These are phyloP conservation scores for Pythium volutum DNA, from an alignment of 352 stramenopile genomes.

Conservation along the genomic window DNA sequence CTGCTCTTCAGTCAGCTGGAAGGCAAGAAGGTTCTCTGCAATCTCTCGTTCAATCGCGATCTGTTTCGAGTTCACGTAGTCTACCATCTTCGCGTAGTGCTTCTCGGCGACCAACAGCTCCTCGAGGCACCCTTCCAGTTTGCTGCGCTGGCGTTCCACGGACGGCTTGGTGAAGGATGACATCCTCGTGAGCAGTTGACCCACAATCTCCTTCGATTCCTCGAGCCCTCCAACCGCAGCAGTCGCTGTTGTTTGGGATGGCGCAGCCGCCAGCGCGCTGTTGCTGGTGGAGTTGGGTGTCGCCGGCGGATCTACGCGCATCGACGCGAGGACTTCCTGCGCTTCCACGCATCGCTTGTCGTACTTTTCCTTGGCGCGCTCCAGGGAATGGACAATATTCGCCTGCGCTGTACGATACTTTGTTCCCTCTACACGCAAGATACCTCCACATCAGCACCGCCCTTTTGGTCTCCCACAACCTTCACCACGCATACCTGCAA, in stretches of 20 bases:
- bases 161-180: conserved; percentile 64
- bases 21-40: conserved; percentile 72
- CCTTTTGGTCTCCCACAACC: conserved; percentile 46
- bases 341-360: conserved; percentile 69
- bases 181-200: conserved; percentile 78
- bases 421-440: conserved; percentile 45
- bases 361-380: conserved; percentile 79
- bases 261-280: not conserved
- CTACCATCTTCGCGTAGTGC: conserved; percentile 60
- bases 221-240: conserved; percentile 31
- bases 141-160: conserved; percentile 59
- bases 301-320: conserved; percentile 8
- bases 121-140: conserved; percentile 56
- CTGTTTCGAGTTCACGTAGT: conserved; percentile 65
- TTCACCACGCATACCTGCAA: conserved; percentile 39
- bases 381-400: conserved; percentile 54
- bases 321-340: conserved; percentile 39
- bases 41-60: conserved; percentile 65
- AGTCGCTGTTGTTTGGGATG: not conserved
- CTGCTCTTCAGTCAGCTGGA: conserved; percentile 84
- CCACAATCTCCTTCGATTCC: conserved; percentile 64
- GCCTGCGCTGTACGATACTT: conserved; percentile 65
- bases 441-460: not conserved
- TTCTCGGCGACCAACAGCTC: conserved; percentile 70
- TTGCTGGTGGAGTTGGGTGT: not conserved